Base-by-base conservation (phyloP, 495 filamentous ascomycete species). In the Podospora didyma region DNA sequence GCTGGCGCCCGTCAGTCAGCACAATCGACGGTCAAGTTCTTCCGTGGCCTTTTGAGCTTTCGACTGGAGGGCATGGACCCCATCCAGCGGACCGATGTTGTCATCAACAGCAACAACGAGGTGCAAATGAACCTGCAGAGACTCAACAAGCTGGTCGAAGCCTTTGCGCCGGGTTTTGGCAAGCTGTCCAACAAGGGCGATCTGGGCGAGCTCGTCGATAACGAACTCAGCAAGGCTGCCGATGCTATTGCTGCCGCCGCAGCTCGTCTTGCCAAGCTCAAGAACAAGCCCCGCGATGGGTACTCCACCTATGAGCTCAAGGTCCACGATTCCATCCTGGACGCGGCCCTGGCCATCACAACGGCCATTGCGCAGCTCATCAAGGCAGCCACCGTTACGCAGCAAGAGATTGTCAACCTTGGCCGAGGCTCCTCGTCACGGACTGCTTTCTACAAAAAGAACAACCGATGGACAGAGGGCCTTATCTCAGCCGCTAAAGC, bases 381-480 rank as follows among this genome's bases (percentile, higher is more conserved):
- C 81, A 93, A 94, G 74, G 95, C 94, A 7, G 94, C 94, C 57
- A 97, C 95, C 2, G 86, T 82, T 35, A 92, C 91, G 2, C 94
- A 98, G 68, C 87, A 96, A 68, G 94, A 98, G 73, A 98, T 98
- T 66, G 94, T 98, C n/a, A 86, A 90, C 45, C 89, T 96, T 66
- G 94, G 94, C 16, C 86, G 90, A 12, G 94, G 94, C 52, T 88
- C 84, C 53, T 89, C 90, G 37, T 94, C 91, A 39, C 81, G 84
- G 22, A 92, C 93, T n/a, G 90, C 91, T 35, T 98, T 97, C 79
- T 98, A 98, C 85, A 98, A 98, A 82, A 96, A 96, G 77, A 95
- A 97, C 79, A 83, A 83, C 71, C 86, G 94, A 41, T 98, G 94
- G 94, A 97, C 94, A 0, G 95, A 98, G 68, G 94, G 94, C 47